Percentiles rank a stretch among this genome's conserved stretches.
phyloP scores from a whole-genome alignment of 225 moss, liverwort and hornwort species.

The Asterella californica region DNA sequence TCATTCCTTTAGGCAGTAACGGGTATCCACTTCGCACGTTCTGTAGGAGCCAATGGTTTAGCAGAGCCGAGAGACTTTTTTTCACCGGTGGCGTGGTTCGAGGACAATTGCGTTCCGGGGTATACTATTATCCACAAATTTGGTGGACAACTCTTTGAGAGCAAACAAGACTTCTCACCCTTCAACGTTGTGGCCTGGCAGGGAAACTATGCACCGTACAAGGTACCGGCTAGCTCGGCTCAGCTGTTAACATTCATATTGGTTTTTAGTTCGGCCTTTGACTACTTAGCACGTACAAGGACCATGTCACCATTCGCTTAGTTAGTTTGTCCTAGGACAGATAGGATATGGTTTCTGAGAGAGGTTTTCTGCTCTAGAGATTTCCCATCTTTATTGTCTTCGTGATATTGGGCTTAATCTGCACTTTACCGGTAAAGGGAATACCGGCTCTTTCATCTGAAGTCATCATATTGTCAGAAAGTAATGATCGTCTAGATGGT shows the following conservation, averaged over 20 bases:
- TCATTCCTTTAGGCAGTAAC: not conserved
- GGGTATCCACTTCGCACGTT: not conserved
- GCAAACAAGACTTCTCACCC: conserved; percentile 91
- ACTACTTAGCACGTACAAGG: too few relatives aligned
- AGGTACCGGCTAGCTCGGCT: conserved; percentile 36
- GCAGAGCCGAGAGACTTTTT: conserved; percentile 88
- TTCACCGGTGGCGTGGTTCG: conserved; percentile 84
- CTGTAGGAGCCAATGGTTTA: conserved; percentile 83
- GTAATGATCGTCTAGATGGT: not conserved
- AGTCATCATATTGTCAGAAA: not conserved
- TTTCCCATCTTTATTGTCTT: too few relatives aligned
- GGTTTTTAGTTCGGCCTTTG: not conserved
- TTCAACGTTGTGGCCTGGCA: conserved; percentile 99
- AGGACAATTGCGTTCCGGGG: conserved; percentile 51
- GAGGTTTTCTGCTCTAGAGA: too few relatives aligned
- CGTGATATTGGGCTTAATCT: too few relatives aligned
- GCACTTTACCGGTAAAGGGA: too few relatives aligned
- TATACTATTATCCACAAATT: conserved; percentile 90
- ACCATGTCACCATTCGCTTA: too few relatives aligned
- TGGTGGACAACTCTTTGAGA: conserved; percentile 85
- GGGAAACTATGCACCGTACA: conserved; percentile 91
- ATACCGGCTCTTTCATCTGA: too few relatives aligned
- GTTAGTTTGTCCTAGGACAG: too few relatives aligned
- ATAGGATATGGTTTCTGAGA: too few relatives aligned
- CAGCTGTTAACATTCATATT: not conserved